Evolutionary conservation across 345 rosid genomes (phyloP).

Genomic region (Xanthoceras sorbifolium): DNA sequence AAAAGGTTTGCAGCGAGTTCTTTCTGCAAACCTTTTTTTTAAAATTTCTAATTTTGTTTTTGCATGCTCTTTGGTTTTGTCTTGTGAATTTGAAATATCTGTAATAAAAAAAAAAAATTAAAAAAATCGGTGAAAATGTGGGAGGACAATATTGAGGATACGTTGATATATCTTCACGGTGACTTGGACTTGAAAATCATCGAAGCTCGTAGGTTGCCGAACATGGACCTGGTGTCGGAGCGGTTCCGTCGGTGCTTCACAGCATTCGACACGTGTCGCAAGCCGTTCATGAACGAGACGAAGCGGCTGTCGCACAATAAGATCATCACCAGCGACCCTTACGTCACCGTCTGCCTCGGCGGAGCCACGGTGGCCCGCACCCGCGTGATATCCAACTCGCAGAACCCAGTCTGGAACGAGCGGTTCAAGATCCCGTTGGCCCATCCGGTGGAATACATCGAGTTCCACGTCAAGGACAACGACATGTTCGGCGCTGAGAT

Average conservation of each 20-base stretch:
- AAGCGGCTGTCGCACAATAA: not conserved
- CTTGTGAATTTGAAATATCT: not conserved
- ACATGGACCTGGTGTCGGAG: constrained; percentile 74
- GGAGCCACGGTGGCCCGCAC: constrained; percentile 89
- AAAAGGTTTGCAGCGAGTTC: too few relatives aligned
- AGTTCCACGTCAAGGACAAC: constrained; percentile 74
- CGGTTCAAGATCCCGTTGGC: constrained; percentile 68
- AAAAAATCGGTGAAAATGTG: constrained; percentile 38
- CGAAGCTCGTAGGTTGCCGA: constrained; percentile 76
- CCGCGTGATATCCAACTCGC: constrained; percentile 66
- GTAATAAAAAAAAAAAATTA: too few relatives aligned
- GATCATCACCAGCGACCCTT: constrained; percentile 50
- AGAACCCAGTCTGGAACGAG: constrained; percentile 72
- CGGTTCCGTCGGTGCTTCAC: constrained; percentile 57
- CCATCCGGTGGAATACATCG: constrained; percentile 61
- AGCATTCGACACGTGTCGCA: constrained; percentile 38
- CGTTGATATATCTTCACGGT: constrained; percentile 58
- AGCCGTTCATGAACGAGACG: constrained; percentile 26
- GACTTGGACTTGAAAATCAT: constrained; percentile 68
- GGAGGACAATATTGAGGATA: constrained; percentile 22
- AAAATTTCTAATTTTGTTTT: too few relatives aligned
- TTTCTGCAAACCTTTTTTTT: too few relatives aligned
- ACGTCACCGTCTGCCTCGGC: constrained; percentile 69
- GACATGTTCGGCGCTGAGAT: constrained; percentile 82
- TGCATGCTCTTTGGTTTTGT: not conserved